Conservation (phyloP, 768 basidiomycete genomes). For the Glaciozyma antarctica region DNA sequence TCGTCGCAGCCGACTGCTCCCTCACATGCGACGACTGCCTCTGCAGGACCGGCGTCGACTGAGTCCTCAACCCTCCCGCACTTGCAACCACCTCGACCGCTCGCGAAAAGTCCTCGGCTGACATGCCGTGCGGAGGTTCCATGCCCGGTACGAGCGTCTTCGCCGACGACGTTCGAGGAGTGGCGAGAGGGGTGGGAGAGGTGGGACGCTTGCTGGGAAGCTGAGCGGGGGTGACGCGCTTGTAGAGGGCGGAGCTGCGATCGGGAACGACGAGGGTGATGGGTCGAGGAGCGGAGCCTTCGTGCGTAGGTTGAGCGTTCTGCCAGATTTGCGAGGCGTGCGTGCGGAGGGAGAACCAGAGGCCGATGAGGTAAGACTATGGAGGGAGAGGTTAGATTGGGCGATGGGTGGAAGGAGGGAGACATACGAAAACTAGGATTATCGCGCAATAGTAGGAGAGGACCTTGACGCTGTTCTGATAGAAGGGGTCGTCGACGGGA, state of each 20-base stretch:
- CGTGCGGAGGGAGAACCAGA: slow-evolving; percentile 97
- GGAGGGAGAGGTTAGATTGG: neutral
- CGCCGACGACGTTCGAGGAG: neutral
- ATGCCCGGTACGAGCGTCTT: neutral
- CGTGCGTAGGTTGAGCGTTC: slow-evolving; percentile 44
- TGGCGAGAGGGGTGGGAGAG: slow-evolving; percentile 1
- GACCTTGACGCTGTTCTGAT: slow-evolving; percentile 86
- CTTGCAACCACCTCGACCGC: slow-evolving; percentile 25
- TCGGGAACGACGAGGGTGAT: neutral
- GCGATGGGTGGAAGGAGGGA: neutral
- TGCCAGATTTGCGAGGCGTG: slow-evolving; percentile 99
- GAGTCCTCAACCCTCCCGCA: slow-evolving; percentile 31
- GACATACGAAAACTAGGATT: slow-evolving; percentile 76
- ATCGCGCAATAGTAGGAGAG: slow-evolving; percentile 91
- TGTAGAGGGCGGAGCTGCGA: slow-evolving; percentile 20
- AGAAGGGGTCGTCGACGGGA: slow-evolving; percentile 88
- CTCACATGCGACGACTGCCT: slow-evolving; percentile 46
- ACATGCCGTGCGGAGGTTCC: slow-evolving; percentile 37
- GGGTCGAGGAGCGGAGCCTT: slow-evolving; percentile 16
- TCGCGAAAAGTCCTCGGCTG: slow-evolving; percentile 36
- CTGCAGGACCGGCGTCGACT: slow-evolving; percentile 82
- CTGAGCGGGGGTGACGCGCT: slow-evolving; percentile 43
- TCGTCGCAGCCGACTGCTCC: slow-evolving; percentile 40
- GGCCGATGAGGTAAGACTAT: slow-evolving; percentile 89
- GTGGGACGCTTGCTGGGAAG: slow-evolving; percentile 46